Base-by-base conservation (phyloP, 805 yeast species). In the Spathaspora gorwiae region DNA sequence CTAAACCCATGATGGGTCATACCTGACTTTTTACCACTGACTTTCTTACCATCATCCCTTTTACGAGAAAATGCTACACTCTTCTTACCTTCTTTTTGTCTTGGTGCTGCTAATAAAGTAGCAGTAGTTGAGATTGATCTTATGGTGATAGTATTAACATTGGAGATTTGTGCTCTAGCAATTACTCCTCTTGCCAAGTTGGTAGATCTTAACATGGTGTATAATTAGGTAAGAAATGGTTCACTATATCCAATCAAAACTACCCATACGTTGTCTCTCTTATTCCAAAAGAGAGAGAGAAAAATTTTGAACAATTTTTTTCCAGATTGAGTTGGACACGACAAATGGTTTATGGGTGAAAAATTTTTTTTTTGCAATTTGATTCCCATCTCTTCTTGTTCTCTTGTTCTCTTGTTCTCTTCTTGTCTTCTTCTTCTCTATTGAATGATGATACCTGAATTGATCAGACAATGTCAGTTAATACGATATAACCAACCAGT, bases 1-100 rank as follows among this genome's bases (percentile, higher is more conserved):
- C 55, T 58, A 52, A 67, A 71, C 37, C 52, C 54, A 45, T 65
- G 58, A 47, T 68, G 75, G 46, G 74, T 69, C 68, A 67, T 68
- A 42, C 56, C 48, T 63, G 64, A 26, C 35, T 45, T 41, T 35
- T 37, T 45, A 37, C 9, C 31, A 12, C 11, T n/a, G 33, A 12
- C 33, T 12, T 43, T 37, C 36, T 48, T 49, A 27, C 53, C 44
- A 37, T 45, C 53, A 32, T 40, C 29, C 29, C 55, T n/a, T 6
- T 29, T 29, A 9, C 32, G 9, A 29, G 12, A 11, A 11, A 29
- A 29, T 29, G 3, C 12, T 9, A 29, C 32, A 11, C 12, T 11
- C 32, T 9, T 35, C 54, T 60, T 61, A n/a, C 63, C 65, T 13
- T 53, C 64, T 40, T 53, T 48, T 26, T 46, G 55, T 35, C 52